phyloP scores from a whole-genome alignment of 2,329 filamentous ascomycete species.

The Celoporthe dispersa region DNA sequence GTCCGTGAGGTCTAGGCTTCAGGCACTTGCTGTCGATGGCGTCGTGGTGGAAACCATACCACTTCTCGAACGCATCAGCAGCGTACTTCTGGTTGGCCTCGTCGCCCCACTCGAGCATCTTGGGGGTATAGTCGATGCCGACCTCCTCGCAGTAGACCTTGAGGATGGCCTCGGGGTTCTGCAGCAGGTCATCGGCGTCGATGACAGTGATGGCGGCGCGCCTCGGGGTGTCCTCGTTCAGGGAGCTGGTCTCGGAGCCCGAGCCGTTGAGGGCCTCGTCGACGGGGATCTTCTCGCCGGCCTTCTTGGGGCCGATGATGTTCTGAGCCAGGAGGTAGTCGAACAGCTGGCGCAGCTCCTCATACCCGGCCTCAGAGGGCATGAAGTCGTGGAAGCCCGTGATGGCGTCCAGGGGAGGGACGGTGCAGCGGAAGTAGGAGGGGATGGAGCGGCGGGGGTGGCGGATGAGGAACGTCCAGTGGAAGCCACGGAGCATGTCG shows the following conservation, averaged over 20 bases:
- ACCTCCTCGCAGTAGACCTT: slow-evolving; percentile 81
- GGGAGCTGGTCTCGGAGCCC: slow-evolving; percentile 20
- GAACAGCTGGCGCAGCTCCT: slow-evolving; percentile 83
- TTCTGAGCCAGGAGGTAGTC: slow-evolving; percentile 76
- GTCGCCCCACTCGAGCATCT: slow-evolving; percentile 85
- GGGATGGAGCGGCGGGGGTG: slow-evolving; percentile 92
- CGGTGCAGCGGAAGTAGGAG: slow-evolving; percentile 91
- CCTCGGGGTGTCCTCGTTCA: slow-evolving; percentile 3
- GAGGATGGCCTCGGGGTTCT: slow-evolving; percentile 78
- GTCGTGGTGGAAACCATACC: slow-evolving; percentile 96
- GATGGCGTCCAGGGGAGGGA: slow-evolving; percentile 79
- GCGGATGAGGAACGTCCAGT: slow-evolving; percentile 96
- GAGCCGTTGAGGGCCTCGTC: slow-evolving; percentile 33
- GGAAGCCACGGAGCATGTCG: slow-evolving; percentile 76
- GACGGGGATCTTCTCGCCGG: slow-evolving; percentile 43
- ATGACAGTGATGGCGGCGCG: slow-evolving; percentile 71
- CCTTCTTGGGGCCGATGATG: slow-evolving; percentile 71
- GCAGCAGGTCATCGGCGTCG: slow-evolving; percentile 92
- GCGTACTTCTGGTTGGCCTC: slow-evolving; percentile 73
- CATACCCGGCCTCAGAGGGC: slow-evolving; percentile 86
- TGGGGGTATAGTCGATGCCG: slow-evolving; percentile 72
- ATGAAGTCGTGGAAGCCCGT: slow-evolving; percentile 90
- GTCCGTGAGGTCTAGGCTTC: slow-evolving; percentile 68
- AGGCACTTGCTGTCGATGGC: slow-evolving; percentile 82
- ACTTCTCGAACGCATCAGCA: slow-evolving; percentile 85